phyloP scores from a whole-genome alignment of 768 basidiomycete species.

The Stropharia rugosoannulata region DNA sequence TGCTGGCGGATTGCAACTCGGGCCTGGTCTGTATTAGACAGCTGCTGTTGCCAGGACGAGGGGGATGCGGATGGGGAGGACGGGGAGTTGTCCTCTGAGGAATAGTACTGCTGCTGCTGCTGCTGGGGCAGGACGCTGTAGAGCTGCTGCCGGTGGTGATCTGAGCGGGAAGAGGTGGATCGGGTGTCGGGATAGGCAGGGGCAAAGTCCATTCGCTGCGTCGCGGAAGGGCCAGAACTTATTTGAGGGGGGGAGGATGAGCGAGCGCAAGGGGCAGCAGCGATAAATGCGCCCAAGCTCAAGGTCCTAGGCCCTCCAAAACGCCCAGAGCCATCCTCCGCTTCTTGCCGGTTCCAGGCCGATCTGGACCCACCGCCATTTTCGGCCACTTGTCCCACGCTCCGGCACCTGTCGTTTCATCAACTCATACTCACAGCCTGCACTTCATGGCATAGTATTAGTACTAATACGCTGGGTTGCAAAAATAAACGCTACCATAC shows the following conservation, averaged over 20 bases:
- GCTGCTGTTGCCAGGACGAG: conserved; percentile 24
- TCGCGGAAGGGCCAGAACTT: not conserved
- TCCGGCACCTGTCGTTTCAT: no score
- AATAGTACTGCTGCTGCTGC: not conserved
- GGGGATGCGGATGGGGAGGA: conserved; percentile 18
- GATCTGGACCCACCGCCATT: no score
- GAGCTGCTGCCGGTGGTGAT: conserved; percentile 20
- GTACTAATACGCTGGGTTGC: no score
- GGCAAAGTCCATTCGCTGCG: conserved; percentile 3
- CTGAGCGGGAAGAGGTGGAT: conserved; percentile 7
- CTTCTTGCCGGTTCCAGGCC: no score
- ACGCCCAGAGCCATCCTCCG: not conserved
- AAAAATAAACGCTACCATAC: no score
- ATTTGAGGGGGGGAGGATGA: not conserved
- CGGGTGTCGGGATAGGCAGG: conserved; percentile 10
- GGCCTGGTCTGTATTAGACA: conserved; percentile 38
- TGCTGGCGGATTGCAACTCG: conserved; percentile 13
- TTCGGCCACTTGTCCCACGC: no score
- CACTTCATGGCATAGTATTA: no score
- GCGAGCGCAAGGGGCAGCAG: not conserved
- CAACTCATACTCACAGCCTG: no score
- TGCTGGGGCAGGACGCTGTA: conserved; percentile 13
- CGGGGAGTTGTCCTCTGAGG: conserved; percentile 14
- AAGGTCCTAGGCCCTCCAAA: not conserved
- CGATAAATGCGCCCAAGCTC: not conserved